Conservation (phyloP, 192 early-diverging fungal genomes). For the Coemansia sp. region DNA sequence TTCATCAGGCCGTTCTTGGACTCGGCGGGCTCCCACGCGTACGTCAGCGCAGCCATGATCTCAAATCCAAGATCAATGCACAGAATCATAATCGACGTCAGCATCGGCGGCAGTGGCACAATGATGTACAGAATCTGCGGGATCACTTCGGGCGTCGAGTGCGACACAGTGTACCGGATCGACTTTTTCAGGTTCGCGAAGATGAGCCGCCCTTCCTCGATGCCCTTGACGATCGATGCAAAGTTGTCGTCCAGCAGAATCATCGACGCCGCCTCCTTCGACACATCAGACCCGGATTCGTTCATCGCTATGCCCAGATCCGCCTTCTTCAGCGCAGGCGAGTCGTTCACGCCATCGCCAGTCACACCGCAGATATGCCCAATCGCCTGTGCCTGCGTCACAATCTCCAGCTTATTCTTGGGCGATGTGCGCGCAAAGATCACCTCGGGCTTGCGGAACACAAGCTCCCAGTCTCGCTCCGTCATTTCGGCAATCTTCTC, state of each 20-base stretch:
- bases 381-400: constrained; percentile 83
- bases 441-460: constrained; percentile 94
- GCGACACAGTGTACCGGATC: constrained; percentile 89
- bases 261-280: constrained; percentile 97
- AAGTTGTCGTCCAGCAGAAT: constrained; percentile 98
- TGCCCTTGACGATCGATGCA: constrained; percentile 89
- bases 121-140: constrained; percentile 85
- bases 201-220: constrained; percentile 93
- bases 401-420: constrained; percentile 96
- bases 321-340: constrained; percentile 94
- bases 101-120: constrained; percentile 81
- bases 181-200: constrained; percentile 96
- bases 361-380: constrained; percentile 99
- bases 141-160: constrained; percentile 90
- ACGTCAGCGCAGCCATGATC: constrained; percentile 80
- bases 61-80: constrained; percentile 96
- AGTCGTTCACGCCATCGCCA: constrained; percentile 97
- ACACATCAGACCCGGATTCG: constrained; percentile 90
- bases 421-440: constrained; percentile 97
- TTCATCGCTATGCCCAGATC: constrained; percentile 99
- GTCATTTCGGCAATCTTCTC: constrained; percentile 81
- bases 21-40: constrained; percentile 93
- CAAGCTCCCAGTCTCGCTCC: constrained; percentile 87
- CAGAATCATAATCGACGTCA: constrained; percentile 84
- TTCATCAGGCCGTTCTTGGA: constrained; percentile 78